Percentiles rank a stretch among this genome's conserved stretches.
Evolutionary conservation across 2,329 filamentous ascomycete genomes (phyloP).

Genomic region (Apiospora saccharicola): DNA sequence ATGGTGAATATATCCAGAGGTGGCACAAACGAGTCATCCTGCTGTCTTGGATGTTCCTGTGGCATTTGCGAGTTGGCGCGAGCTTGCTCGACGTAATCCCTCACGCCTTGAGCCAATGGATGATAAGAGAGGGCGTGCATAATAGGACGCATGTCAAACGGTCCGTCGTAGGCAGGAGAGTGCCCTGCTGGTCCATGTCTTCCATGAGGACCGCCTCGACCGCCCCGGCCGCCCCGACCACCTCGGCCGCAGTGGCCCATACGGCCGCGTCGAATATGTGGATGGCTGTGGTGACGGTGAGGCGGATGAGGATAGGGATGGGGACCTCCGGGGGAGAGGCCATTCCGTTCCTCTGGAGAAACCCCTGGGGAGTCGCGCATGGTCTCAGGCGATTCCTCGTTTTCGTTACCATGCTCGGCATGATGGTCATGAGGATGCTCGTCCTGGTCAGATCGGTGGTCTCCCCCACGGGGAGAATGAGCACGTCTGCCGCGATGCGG

Average conservation of each 20-base stretch:
- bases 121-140: constrained; percentile 51
- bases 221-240: constrained; percentile 33
- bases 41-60: constrained; percentile 26
- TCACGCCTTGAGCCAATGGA: constrained; percentile 51
- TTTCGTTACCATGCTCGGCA: constrained; percentile 42
- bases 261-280: constrained; percentile 28
- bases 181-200: constrained; percentile 31
- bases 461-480: constrained; percentile 36
- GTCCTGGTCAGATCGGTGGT: constrained; percentile 36
- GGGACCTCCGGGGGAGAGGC: constrained; percentile 21
- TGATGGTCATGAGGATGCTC: constrained; percentile 17
- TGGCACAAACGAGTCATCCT: constrained; percentile 60
- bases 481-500: constrained; percentile 30
- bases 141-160: constrained; percentile 49
- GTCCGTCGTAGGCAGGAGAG: constrained; percentile 34
- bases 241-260: constrained; percentile 30
- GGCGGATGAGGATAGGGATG: constrained; percentile 30
- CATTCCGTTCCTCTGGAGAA: not conserved
- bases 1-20: constrained; percentile 81
- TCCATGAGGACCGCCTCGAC: constrained; percentile 31
- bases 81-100: constrained; percentile 46
- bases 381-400: constrained; percentile 45
- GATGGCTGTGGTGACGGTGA: constrained; percentile 34
- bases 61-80: constrained; percentile 32
- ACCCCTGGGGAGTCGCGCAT: constrained; percentile 32